Percentiles rank a stretch among this genome's conserved stretches.
Evolutionary conservation across 1,139 yeast genomes (phyloP).

Genomic region (Blastobotrys niveus): DNA sequence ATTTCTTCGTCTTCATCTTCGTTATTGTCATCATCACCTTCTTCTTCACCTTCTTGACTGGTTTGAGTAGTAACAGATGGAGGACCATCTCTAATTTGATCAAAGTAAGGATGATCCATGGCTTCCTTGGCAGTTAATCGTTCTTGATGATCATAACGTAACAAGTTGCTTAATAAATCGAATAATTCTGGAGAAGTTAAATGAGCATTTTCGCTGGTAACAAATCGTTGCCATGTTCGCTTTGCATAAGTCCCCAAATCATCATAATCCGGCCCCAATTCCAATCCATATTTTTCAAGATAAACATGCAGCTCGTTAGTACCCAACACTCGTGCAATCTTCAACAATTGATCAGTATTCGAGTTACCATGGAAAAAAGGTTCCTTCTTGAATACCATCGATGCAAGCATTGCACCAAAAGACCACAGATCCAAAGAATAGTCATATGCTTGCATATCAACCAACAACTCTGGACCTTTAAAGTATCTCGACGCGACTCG

Average conservation of each 20-base stretch:
- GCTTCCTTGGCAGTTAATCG: slow-evolving; percentile 90
- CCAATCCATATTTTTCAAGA: slow-evolving; percentile 63
- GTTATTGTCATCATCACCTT: too few species aligned
- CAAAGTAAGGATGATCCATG: slow-evolving; percentile 71
- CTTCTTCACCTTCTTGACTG: slow-evolving; percentile 2
- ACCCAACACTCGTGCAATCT: slow-evolving; percentile 85
- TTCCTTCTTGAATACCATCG: slow-evolving; percentile 89
- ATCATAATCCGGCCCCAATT: slow-evolving; percentile 73
- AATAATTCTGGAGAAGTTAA: slow-evolving; percentile 62
- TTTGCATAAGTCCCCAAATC: slow-evolving; percentile 66
- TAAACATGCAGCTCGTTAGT: slow-evolving; percentile 71
- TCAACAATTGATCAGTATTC: slow-evolving; percentile 87
- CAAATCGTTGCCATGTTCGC: slow-evolving; percentile 76
- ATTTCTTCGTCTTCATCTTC: slow-evolving; percentile 6
- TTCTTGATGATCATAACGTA: slow-evolving; percentile 82
- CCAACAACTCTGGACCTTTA: slow-evolving; percentile 89
- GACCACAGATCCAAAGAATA: slow-evolving; percentile 93
- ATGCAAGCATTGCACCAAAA: slow-evolving; percentile 93
- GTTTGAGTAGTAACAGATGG: slow-evolving; percentile 2
- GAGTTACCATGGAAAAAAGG: slow-evolving; percentile 95
- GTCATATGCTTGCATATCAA: slow-evolving; percentile 82
- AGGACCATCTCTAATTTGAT: slow-evolving; percentile 25
- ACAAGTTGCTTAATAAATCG: slow-evolving; percentile 69
- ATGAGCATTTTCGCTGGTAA: slow-evolving; percentile 62
- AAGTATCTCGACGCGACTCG: slow-evolving; percentile 92